Conservation (phyloP, 2,329 filamentous ascomycete species). For the Colletotrichum incanum region DNA sequence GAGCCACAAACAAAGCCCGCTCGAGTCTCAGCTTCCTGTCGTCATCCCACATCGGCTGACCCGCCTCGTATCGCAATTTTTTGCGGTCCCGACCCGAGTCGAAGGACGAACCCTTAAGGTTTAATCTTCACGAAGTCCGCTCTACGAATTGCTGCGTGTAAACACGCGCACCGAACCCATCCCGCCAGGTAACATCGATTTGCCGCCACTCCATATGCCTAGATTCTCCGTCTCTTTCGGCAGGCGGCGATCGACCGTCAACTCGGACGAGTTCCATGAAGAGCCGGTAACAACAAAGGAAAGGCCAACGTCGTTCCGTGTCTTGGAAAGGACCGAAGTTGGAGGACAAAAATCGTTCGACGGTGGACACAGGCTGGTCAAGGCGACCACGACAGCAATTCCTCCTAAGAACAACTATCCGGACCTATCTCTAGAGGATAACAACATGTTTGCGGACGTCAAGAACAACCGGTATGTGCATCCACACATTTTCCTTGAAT, state of each 20-base stretch:
- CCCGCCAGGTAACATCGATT: constrained; percentile 39
- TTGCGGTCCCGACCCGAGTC: constrained; percentile 26
- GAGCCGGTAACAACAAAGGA: constrained; percentile 57
- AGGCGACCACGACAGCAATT: constrained; percentile 53
- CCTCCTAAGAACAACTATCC: constrained; percentile 55
- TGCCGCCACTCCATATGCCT: constrained; percentile 68
- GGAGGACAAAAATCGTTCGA: constrained; percentile 65
- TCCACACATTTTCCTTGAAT: constrained; percentile 35
- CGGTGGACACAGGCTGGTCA: constrained; percentile 61
- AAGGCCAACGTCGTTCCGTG: constrained; percentile 67
- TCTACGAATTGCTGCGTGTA: constrained; percentile 22
- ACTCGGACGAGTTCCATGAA: constrained; percentile 69
- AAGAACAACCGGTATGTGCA: constrained; percentile 71
- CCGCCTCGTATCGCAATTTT: constrained; percentile 39
- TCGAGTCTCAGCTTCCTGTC: constrained; percentile 41
- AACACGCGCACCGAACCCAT: constrained; percentile 23
- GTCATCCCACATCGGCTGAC: constrained; percentile 43
- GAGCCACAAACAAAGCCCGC: constrained; percentile 41
- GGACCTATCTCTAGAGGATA: constrained; percentile 63
- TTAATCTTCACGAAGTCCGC: constrained; percentile 16
- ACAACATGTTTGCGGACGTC: constrained; percentile 72
- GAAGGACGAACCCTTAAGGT: constrained; percentile 13
- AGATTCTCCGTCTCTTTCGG: constrained; percentile 73
- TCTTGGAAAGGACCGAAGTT: constrained; percentile 69
- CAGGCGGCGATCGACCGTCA: constrained; percentile 73